phyloP scores from a whole-genome alignment of 306 rosid species.

The Rosa lucieae region DNA sequence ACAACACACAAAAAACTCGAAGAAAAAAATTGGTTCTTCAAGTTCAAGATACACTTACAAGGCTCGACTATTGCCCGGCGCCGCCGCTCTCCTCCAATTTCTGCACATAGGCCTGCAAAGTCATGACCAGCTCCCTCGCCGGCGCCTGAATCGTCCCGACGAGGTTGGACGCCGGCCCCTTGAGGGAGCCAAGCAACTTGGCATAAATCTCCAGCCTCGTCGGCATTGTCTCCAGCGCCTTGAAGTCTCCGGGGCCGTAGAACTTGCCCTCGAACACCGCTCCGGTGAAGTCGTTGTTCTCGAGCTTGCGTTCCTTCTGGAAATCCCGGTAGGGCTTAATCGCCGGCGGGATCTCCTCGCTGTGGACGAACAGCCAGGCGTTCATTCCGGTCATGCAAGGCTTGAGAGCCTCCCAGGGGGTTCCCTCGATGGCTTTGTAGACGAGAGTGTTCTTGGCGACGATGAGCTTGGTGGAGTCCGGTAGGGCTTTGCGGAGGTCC shows the following conservation, averaged over 20 bases:
- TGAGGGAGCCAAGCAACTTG: constrained; percentile 59
- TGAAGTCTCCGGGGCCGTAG: constrained; percentile 74
- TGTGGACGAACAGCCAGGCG: constrained; percentile 89
- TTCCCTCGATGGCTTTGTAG: constrained; percentile 78
- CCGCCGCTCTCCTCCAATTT: constrained; percentile 62
- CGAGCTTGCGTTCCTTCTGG: constrained; percentile 86
- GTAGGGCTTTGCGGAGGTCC: constrained; percentile 70
- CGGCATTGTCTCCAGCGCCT: constrained; percentile 68
- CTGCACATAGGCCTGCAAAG: constrained; percentile 70
- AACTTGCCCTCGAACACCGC: constrained; percentile 91
- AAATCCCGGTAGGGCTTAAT: constrained; percentile 79
- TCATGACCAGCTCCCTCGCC: constrained; percentile 70
- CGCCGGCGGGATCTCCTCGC: constrained; percentile 84
- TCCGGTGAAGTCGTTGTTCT: constrained; percentile 71
- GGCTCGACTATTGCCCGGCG: constrained; percentile 26
- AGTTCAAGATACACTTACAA: constrained; percentile 17
- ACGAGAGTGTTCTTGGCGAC: constrained; percentile 97
- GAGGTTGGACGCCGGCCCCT: constrained; percentile 63
- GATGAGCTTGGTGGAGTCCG: constrained; percentile 61
- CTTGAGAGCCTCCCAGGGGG: constrained; percentile 67
- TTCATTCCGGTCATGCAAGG: constrained; percentile 99
- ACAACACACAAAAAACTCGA: not conserved
- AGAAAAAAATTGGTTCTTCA: not conserved
- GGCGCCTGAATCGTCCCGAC: constrained; percentile 87
- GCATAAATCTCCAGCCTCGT: constrained; percentile 82